Conservation (phyloP, 2,329 filamentous ascomycete genomes). For the Aureobasidium leucospermi region DNA sequence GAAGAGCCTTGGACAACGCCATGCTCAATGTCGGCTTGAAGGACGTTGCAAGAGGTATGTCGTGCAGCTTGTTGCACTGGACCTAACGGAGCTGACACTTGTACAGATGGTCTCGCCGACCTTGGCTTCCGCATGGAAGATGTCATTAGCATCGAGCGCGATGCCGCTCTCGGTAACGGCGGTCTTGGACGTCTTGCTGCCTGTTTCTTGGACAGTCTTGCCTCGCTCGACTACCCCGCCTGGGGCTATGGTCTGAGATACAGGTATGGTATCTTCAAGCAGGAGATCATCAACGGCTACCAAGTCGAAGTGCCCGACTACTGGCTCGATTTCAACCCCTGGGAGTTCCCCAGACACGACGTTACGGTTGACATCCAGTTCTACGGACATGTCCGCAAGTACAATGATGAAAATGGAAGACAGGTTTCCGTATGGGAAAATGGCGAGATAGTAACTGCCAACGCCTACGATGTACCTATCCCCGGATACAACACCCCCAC, state of each 20-base stretch:
- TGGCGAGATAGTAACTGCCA: slow-evolving; percentile 83
- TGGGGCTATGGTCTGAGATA: slow-evolving; percentile 98
- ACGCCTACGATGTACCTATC: slow-evolving; percentile 82
- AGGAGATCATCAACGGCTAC: slow-evolving; percentile 96
- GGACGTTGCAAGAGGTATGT: slow-evolving; percentile 67
- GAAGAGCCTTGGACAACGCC: slow-evolving; percentile 90
- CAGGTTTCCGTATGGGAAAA: slow-evolving; percentile 74
- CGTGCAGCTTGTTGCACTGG: neutral
- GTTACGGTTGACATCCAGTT: slow-evolving; percentile 97
- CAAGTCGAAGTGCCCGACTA: slow-evolving; percentile 98
- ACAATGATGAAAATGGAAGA: slow-evolving; percentile 68
- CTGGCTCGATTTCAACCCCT: slow-evolving; percentile 98
- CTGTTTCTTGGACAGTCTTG: slow-evolving; percentile 94
- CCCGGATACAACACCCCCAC: slow-evolving; percentile 84
- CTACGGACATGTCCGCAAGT: slow-evolving; percentile 76
- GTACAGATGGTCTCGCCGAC: slow-evolving; percentile 69
- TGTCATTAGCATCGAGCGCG: slow-evolving; percentile 87
- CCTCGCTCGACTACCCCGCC: slow-evolving; percentile 87
- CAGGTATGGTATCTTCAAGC: slow-evolving; percentile 94
- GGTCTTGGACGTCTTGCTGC: slow-evolving; percentile 90
- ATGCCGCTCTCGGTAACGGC: slow-evolving; percentile 92
- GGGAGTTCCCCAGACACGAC: slow-evolving; percentile 95
- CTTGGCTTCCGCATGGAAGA: slow-evolving; percentile 97
- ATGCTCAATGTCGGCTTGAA: slow-evolving; percentile 95
- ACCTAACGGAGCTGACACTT: slow-evolving; percentile 16